Base-by-base conservation (phyloP, 257 asterid genomes). In the Solanum pinnatisectum region DNA sequence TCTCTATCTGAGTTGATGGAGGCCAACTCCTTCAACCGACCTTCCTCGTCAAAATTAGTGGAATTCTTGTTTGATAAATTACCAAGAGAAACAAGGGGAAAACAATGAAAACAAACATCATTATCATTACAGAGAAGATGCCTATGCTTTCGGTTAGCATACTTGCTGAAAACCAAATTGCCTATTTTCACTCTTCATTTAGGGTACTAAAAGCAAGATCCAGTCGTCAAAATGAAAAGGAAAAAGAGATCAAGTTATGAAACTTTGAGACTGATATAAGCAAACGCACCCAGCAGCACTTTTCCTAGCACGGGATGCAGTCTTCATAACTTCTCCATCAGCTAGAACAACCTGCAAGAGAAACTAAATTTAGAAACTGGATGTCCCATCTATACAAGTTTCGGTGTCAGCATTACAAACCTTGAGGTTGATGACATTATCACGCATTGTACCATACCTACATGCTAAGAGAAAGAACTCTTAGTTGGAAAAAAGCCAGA, bases 361-460 rank as follows among this genome's bases (percentile, higher is more conserved):
- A 86, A 92, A 56, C 87, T 87, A 82, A 86, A 59, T 84, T 52
- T 91, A 84, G 56, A 88, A 72, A 71, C 40, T 44, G 88, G 89
- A 52, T 74, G 23, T 68, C 89, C 32, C 44, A 85, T 88, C 42
- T 72, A 88, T 44, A 68, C 83, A 87, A 32, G 90, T 42, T 87
- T 87, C 25, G 71, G 44, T 70, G 59, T 89, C 81, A 71, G 63
- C 85, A 89, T 67, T 65, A 90, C 97, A 70, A 87, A 97, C 99
- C 99, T 96, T 97, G 72, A 97, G 98, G 91, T 87, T 96, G 93
- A 97, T 95, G 91, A 97, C 99, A 82, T 97, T 97, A 91, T 96
- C 99, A 2, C 99, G 98, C 99, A 97, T 97, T 83, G 99, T 97
- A 67, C 99, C 99, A 88, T 97, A 97, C 96, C 99, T 95, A 92